Conservation (phyloP, 2,329 filamentous ascomycete species). For the Cadophora gregata region DNA sequence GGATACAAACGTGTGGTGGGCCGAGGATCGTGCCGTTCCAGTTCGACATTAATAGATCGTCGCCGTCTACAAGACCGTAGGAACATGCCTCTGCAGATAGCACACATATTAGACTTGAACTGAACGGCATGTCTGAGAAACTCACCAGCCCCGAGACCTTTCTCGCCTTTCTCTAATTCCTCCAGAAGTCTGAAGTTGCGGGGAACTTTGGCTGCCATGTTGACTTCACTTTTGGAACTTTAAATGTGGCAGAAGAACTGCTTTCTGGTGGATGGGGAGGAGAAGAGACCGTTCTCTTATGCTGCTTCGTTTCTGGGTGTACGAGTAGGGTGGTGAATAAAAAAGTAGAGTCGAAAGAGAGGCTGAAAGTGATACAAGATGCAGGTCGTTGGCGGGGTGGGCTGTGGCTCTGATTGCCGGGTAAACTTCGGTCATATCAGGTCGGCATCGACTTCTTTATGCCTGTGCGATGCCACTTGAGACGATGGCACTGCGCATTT, state of each 20-base stretch:
- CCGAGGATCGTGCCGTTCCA: conserved; percentile 99
- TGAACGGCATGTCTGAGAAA: conserved; percentile 31
- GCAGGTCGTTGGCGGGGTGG: conserved; percentile 19
- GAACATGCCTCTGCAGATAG: conserved; percentile 82
- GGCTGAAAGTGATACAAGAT: conserved; percentile 18
- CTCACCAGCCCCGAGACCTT: conserved; percentile 87
- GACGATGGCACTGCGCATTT: neutral
- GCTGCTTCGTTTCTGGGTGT: neutral
- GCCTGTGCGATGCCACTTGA: conserved; percentile 3
- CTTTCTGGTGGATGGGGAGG: neutral
- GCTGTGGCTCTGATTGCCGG: neutral
- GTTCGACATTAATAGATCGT: conserved; percentile 96
- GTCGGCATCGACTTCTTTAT: neutral
- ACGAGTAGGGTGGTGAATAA: conserved; percentile 6
- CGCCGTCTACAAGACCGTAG: conserved; percentile 91
- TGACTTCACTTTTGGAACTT: conserved; percentile 4
- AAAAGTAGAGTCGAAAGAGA: neutral
- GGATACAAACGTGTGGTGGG: conserved; percentile 81
- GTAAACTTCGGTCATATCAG: conserved; percentile 14
- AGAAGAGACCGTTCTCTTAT: neutral
- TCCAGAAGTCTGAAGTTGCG: conserved; percentile 96
- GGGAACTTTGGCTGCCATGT: conserved; percentile 73
- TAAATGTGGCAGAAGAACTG: neutral
- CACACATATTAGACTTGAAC: conserved; percentile 31
- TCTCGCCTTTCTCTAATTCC: conserved; percentile 98